Base-by-base conservation (phyloP, 2,329 filamentous ascomycete genomes). In the Verticillium nonalfalfae region DNA sequence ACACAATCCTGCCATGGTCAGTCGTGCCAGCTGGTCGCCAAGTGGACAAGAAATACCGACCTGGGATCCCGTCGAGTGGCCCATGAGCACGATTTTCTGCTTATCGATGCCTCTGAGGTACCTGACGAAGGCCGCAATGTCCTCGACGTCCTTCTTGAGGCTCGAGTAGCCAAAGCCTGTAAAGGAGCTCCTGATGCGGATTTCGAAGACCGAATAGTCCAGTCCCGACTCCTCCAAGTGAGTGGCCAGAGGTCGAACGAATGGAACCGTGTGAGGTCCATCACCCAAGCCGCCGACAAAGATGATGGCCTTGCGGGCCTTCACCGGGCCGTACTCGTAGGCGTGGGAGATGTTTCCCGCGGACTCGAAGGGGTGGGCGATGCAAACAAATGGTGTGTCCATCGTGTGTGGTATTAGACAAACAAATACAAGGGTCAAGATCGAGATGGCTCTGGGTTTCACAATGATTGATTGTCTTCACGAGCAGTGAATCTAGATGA, bases 261-360 rank as follows among this genome's bases (percentile, higher is more conserved):
- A 90, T 1, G 80, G 75, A 9, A 89, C 81, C 0, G 85, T 87
- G 64, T 89, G 84, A 62, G 89, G 84, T 1, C 88, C 88, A 72
- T 91, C 90, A 40, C 81, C 82, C 15, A 93, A 81, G 39, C 90
- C 90, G 64, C 87, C 88, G 64, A 91, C 81, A 75, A 89, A 90
- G 63, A 92, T 73, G 60, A 92, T 73, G 3, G 85, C 86, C 73
- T 90, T 85, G 58, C 71, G 76, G 61, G 77, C 73, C 50, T 73
- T 68, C 11, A 66, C 52, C 15, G 72, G 69, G 31, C 81, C 80
- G 18, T 75, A 68, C 67, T 84, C 81, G 65, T 83, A 84, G 36
- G 80, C 80, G 61, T 74, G 76, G 7, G 76, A 74, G 57, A 74
- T 68, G 7, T 72, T 65, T 14, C 72, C 75, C 4, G 75, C 71